phyloP scores from a whole-genome alignment of 345 rosid genomes.

The Toxicodendron radicans region DNA sequence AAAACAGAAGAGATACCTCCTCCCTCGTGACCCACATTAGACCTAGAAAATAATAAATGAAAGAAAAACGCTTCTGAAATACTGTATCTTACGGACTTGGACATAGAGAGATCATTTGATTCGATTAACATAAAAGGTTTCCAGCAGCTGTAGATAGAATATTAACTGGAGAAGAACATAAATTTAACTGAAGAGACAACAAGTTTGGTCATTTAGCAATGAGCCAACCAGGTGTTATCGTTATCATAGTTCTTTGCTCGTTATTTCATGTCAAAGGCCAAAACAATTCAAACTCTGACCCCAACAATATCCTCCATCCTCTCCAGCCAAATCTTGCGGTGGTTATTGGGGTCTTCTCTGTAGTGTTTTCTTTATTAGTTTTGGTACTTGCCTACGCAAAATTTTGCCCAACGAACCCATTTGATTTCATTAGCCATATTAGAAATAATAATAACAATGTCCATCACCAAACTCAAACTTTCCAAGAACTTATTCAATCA shows the following conservation, averaged over 20 bases:
- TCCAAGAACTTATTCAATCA: neutral
- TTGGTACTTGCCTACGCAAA: conserved; percentile 36
- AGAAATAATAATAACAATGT: no score
- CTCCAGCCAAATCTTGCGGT: conserved; percentile 22
- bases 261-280: conserved; percentile 28
- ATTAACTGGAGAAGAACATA: neutral
- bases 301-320: conserved; percentile 12
- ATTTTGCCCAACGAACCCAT: conserved; percentile 26
- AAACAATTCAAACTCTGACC: neutral
- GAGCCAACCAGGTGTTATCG: conserved; percentile 17
- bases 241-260: neutral
- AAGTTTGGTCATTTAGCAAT: conserved; percentile 7
- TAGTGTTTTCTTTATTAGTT: conserved; percentile 29
- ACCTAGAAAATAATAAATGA: no score
- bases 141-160: neutral
- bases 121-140: neutral
- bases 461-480: conserved; percentile 8
- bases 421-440: neutral
- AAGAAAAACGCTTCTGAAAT: neutral
- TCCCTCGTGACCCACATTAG: no score
- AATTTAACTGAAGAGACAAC: conserved; percentile 1
- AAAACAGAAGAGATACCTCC: conserved; percentile 4
- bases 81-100: neutral
- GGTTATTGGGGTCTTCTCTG: conserved; percentile 30
- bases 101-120: neutral